Evolutionary conservation across 345 rosid genomes (phyloP), one percentile per base, ranked within the genome.

Genomic region (Gossypium turneri): DNA sequence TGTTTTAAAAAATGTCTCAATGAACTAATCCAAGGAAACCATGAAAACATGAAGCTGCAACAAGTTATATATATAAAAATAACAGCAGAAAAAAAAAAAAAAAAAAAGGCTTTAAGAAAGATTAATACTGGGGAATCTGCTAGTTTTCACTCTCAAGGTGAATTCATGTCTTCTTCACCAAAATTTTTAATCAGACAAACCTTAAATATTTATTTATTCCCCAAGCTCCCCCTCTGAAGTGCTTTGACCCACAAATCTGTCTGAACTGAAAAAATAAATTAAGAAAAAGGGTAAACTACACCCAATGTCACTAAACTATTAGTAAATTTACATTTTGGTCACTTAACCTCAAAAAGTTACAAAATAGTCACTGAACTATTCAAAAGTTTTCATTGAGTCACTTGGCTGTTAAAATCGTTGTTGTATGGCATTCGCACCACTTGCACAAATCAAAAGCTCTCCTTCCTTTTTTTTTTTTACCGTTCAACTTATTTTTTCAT

Each of bases 231-330:
- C 41, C 41, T 34, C 7, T 50, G 44, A 50, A 63, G 60, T 70
- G 45, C 73, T 79, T 85, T 85, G 90, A 85, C 87, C 85, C 85
- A 84, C 85, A 75, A 59, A 57, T 77, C 82, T 79, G 85, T 74
- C 71, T 60, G 58, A 76, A 76, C 75, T 76, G 41, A 69, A 79
- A 78, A 78, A 27, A 20, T 53, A 20, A 34, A 34, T 34, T 34
- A 34, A 34, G 41, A 34, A 34, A 34, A 34, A 34, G 41, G 41
- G 7, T 34, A 34, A 34, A 34, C 7, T 34, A 34, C 7, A 5
- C 1, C 7, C 41, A 34, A 1, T 34, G 41, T 34, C 1, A 34
- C 7, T 34, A 5, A 34, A 34, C 7, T 34, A 34, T 34, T 34
- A 34, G 41, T 34, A 34, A 34, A 4, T 34, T 34, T 34, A 34